A percentile compares a stretch with the other conserved stretches of the same genome.
Conservation (phyloP, 495 filamentous ascomycete species). For the Venustampulla echinocandica region DNA sequence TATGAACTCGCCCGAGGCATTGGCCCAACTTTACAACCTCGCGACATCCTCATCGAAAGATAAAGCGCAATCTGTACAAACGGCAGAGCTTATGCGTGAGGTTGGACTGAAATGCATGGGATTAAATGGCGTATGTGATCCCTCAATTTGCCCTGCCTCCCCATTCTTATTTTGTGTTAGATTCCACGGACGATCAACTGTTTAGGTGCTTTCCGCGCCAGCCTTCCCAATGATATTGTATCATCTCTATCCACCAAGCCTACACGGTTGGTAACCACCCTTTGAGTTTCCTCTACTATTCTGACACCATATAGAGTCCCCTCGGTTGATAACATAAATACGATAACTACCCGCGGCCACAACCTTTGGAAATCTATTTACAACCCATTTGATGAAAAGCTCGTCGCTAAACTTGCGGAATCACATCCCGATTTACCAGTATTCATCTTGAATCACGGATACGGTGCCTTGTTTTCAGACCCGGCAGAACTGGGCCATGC, state of each 20-base stretch:
- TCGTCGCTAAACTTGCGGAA: conserved; percentile 54
- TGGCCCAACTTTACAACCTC: conserved; percentile 44
- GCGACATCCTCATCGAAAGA: conserved; percentile 33
- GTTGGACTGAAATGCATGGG: conserved; percentile 74
- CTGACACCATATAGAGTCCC: conserved; percentile 35
- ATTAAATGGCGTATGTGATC: conserved; percentile 55
- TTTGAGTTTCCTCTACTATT: conserved; percentile 31
- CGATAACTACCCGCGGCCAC: conserved; percentile 46
- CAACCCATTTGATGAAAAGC: conserved; percentile 57
- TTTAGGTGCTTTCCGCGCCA: conserved; percentile 54
- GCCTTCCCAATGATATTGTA: conserved; percentile 40
- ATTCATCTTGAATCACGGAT: conserved; percentile 62
- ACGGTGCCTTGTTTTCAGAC: conserved; percentile 60
- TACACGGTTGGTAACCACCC: conserved; percentile 41
- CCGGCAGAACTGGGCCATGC: conserved; percentile 30
- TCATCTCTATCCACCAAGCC: conserved; percentile 37
- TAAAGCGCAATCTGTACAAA: conserved; percentile 35
- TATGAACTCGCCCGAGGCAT: conserved; percentile 62
- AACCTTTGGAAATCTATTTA: conserved; percentile 66
- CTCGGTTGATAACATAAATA: conserved; percentile 35
- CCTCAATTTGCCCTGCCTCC: background rate
- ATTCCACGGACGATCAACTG: conserved; percentile 75
- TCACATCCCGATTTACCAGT: conserved; percentile 72
- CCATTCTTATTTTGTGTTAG: conserved; percentile 14
- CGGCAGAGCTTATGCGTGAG: conserved; percentile 69